Base-by-base conservation (phyloP, 1,284 basidiomycete genomes). In the Moniliella sp. region DNA sequence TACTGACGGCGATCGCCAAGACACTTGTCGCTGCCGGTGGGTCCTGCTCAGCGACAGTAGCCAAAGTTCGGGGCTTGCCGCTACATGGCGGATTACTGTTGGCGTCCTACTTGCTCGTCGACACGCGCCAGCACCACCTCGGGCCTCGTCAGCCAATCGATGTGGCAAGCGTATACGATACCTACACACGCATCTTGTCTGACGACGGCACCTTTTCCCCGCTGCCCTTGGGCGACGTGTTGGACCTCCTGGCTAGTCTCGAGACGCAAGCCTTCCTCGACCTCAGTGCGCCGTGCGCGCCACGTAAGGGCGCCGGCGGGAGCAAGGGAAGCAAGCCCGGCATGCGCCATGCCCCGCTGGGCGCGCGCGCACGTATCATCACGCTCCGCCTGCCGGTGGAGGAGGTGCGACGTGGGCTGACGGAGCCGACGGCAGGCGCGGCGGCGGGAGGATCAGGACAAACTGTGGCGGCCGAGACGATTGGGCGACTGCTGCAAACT, bases 81-180 rank as follows among this genome's bases (percentile, higher is more conserved):
- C 35, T 59, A 14, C 56, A 59, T 9, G 41, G 54, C 18, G 57
- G 57, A 39, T 37, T 59, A 2, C 35, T 56, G 13, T 43, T 59
- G 5, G 42, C 53, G 2, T 39, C 54, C 9, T 37, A 48, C 35
- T 37, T 54, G 16, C 36, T 57, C 10, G 39, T 48, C 4, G 42
- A 45, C 17, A 35, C 34, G 4, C 39, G 55, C 8, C 23, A 36
- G 10, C 35, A 33, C 12, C 23, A 17, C 4, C 8, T n/a, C 2
- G 4, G 25, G 9, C 15, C 14, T 11, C 7, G 11, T 10, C 11
- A 7, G 33, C 35, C 34, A 1, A 25, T 40, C 18, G 39, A 44
- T 10, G 42, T 53, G 25, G 33, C 36, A 11, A 54, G 53, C 13
- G 36, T 59, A 8, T 48, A 56, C 38, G 16, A 21, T 9, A 50